These are phyloP conservation scores for Mytilinidion resinicola DNA, from an alignment of 495 filamentous ascomycete genomes.

Conservation along the genomic window DNA sequence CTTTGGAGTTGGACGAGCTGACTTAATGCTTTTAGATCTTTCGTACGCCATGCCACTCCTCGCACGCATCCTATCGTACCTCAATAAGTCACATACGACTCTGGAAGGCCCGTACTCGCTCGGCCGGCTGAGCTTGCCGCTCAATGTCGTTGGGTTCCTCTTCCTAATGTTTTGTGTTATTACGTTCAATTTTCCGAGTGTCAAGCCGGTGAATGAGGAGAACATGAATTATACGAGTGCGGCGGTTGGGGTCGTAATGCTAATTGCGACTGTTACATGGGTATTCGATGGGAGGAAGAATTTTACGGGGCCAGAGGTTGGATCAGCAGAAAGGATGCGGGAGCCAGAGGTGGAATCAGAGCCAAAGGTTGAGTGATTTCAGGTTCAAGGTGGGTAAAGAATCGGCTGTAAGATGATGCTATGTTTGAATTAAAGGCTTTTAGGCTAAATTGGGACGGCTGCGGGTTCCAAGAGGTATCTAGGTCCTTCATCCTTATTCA, in stretches of 20 bases:
- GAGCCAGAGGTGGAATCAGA: constrained; percentile 17
- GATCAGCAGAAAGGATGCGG: constrained; percentile 12
- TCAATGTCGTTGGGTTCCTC: constrained; percentile 48
- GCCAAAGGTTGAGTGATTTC: constrained; percentile 4
- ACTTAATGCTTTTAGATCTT: constrained; percentile 38
- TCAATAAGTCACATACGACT: constrained; percentile 37
- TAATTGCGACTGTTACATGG: constrained; percentile 50
- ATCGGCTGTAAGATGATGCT: too few species aligned
- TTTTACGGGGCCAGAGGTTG: constrained; percentile 45
- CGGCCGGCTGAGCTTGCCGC: constrained; percentile 27
- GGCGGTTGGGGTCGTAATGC: constrained; percentile 48
- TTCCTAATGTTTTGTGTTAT: constrained; percentile 50
- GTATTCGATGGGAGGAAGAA: constrained; percentile 44
- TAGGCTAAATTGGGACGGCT: too few species aligned
- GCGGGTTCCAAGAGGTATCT: too few species aligned
- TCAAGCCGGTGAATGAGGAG: constrained; percentile 43
- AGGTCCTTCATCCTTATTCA: too few species aligned
- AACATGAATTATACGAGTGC: constrained; percentile 58
- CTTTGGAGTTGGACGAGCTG: not conserved
- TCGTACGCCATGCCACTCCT: constrained; percentile 54
- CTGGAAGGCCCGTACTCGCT: constrained; percentile 43
- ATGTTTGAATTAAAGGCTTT: too few species aligned
- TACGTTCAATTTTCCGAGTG: constrained; percentile 53
- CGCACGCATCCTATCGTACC: constrained; percentile 46
- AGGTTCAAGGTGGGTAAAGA: too few species aligned